Conservation (phyloP, 768 basidiomycete genomes). For the Phanerochaete sordida region DNA sequence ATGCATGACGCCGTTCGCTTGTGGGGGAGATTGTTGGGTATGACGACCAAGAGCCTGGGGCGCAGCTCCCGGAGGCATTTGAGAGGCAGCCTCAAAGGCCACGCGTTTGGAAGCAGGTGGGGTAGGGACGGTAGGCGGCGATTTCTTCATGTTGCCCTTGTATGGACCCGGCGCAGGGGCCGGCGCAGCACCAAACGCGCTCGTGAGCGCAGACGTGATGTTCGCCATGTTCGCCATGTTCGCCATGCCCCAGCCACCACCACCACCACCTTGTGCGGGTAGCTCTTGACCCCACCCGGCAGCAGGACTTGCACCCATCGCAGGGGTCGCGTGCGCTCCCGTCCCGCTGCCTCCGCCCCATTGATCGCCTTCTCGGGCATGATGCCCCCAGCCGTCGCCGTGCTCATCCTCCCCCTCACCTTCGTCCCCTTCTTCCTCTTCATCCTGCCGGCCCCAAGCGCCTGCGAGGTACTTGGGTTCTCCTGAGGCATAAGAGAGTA, state of each 20-base stretch:
- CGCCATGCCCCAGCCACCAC: not conserved
- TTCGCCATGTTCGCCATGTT: no score
- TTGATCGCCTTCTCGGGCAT: not conserved
- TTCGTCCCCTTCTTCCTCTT: not conserved
- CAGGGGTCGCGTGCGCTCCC: not conserved
- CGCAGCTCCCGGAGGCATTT: not conserved
- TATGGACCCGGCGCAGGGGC: not conserved
- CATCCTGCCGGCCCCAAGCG: not conserved
- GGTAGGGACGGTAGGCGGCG: not conserved
- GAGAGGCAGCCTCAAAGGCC: conserved; percentile 4
- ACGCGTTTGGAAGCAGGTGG: conserved; percentile 6
- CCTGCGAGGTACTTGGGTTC: not conserved
- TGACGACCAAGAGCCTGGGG: not conserved
- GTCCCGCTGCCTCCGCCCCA: not conserved
- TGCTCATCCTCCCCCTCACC: conserved; percentile 2
- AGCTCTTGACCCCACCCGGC: not conserved
- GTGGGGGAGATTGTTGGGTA: not conserved
- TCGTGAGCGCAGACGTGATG: not conserved
- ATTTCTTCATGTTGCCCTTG: conserved; percentile 7
- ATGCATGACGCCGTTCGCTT: not conserved
- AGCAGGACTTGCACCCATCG: conserved; percentile 1
- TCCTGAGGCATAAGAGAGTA: not conserved
- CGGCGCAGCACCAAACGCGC: conserved; percentile 1
- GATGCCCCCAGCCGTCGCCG: conserved; percentile 1
- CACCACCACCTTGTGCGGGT: not conserved